Evolutionary conservation across 2,329 filamentous ascomycete genomes (phyloP).

Genomic region (Pseudocercospora fuligena): DNA sequence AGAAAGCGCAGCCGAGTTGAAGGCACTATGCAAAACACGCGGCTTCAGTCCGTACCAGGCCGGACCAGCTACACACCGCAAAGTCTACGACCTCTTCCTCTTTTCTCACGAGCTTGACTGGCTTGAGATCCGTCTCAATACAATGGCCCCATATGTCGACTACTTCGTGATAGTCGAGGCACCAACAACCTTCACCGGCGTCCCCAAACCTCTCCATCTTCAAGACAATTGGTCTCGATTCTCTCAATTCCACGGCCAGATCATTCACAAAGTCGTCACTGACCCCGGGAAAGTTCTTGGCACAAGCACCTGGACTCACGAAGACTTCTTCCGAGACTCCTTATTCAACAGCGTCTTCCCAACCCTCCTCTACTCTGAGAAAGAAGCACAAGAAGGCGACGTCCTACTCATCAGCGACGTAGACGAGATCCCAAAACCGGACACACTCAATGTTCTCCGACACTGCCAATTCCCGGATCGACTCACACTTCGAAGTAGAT

Average conservation of each 20-base stretch:
- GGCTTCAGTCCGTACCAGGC: conserved; percentile 9
- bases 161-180: conserved; percentile 70
- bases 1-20: background rate
- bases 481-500: conserved; percentile 35
- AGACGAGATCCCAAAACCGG: conserved; percentile 60
- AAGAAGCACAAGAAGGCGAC: conserved; percentile 55
- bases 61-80: conserved; percentile 43
- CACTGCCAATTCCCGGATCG: conserved; percentile 35
- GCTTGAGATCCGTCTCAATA: conserved; percentile 67
- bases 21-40: conserved; percentile 5
- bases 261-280: conserved; percentile 63
- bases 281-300: conserved; percentile 48
- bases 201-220: conserved; percentile 60
- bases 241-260: conserved; percentile 60
- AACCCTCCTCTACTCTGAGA: conserved; percentile 47
- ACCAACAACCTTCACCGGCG: conserved; percentile 62
- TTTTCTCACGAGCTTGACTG: conserved; percentile 68
- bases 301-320: conserved; percentile 55
- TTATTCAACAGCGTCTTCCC: conserved; percentile 64
- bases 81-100: conserved; percentile 67
- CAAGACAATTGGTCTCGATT: conserved; percentile 60
- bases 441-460: conserved; percentile 32
- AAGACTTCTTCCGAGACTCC: conserved; percentile 61
- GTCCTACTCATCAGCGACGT: conserved; percentile 65
- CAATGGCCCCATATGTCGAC: conserved; percentile 63